These are phyloP conservation scores for Rhododendron ferrugineum DNA, from an alignment of 148 eudicot genomes.

Conservation along the genomic window DNA sequence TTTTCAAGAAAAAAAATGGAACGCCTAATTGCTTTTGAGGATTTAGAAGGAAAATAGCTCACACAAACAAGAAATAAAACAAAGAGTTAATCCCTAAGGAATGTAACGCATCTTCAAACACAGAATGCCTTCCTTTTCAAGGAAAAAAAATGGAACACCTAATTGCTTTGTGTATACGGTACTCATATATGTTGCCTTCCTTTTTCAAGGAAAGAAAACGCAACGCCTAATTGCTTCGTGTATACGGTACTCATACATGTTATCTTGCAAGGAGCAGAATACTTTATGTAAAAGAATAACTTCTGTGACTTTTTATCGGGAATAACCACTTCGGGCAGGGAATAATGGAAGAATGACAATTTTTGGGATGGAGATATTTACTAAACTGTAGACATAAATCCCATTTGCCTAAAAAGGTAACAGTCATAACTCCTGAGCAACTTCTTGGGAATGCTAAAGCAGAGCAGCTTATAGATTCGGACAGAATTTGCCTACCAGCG, in stretches of 20 bases:
- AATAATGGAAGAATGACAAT: not conserved
- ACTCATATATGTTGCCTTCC: no score
- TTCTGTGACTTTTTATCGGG: not conserved
- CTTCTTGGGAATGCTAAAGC: not conserved
- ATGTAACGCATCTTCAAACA: not conserved
- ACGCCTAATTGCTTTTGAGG: not conserved
- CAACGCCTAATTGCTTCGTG: not conserved
- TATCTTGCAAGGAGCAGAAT: not conserved
- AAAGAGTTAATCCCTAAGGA: not conserved
- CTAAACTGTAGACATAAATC: not conserved
- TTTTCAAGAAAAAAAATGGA: no score
- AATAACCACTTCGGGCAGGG: not conserved
- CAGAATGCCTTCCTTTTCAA: not conserved
- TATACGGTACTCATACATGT: not conserved
- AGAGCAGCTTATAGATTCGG: not conserved
- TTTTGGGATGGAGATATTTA: not conserved
- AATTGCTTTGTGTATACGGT: not conserved
- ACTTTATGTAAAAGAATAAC: not conserved
- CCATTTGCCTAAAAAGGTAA: not conserved
- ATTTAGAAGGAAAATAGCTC: not conserved
- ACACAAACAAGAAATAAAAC: not conserved
- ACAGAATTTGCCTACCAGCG: not conserved
- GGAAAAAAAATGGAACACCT: not conserved
- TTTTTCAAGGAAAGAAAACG: no score
- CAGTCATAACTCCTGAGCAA: not conserved